Base-by-base conservation (phyloP, 2,329 filamentous ascomycete genomes). In the Botryotinia globosa region DNA sequence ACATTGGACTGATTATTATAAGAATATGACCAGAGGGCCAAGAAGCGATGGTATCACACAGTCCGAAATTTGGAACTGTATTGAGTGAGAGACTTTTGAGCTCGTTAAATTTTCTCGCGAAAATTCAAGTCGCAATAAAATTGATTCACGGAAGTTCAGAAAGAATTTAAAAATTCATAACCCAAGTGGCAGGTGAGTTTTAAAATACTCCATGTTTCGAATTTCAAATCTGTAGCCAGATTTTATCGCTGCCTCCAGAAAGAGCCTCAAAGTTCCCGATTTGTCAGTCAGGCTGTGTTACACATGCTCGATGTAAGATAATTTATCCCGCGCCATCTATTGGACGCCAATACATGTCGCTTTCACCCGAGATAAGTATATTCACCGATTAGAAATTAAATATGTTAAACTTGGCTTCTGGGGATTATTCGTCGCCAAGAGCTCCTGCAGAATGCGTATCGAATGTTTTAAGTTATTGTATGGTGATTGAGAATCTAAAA, bases 211-310 rank as follows among this genome's bases (percentile, higher is more conserved):
- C 25, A 7, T 22, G 16, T 39, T 48, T 29, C 29, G 4, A 54
- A 54, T n/a, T 12, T 18, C 8, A 10, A 39, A 39, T 37, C 37
- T 34, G 25, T 37, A 62, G 5, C 34, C 0, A 66, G 9, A 54
- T 22, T 25, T 22, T 56, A 69, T 29, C 39, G 29, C 18, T 63
- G 22, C 29, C 42, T 62, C 14, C 29, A 69, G 16, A 25, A 32
- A 48, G 67, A 69, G 56, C 67, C 67, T 44, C 67, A 69, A 63
- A 29, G 20, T 18, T 32, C 63, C 14, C 16, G 10, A 12, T 69
- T 61, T 37, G 29, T 37, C 67, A 54, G 45, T 51, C 14, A 51
- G 34, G 22, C 18, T 51, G 32, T 45, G 37, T 54, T 54, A 39
- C 45, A 25, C 39, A 8, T 67, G 45, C 64, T 67, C 29, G 45